phyloP scores from a whole-genome alignment of 1,284 basidiomycete genomes.

The Mycena citricolor region DNA sequence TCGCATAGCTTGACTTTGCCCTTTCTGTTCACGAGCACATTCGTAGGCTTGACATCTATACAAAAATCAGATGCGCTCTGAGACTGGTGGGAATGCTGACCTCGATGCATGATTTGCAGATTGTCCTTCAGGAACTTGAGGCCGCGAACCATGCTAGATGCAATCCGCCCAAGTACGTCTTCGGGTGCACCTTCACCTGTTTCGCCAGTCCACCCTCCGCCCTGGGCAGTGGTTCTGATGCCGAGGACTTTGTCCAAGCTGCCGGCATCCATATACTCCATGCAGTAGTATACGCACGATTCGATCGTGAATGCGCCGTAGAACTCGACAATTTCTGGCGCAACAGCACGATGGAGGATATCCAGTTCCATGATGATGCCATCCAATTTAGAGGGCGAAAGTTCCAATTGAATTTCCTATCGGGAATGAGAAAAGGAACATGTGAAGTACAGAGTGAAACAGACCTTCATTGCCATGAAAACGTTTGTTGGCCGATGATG shows the following conservation, averaged over 20 bases:
- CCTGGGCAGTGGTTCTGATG: constrained; percentile 27
- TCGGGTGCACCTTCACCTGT: constrained; percentile 66
- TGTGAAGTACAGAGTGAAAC: constrained; percentile 26
- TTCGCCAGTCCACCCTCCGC: constrained; percentile 22
- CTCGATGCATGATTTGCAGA: constrained; percentile 95
- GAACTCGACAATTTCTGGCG: constrained; percentile 95
- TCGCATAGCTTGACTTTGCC: constrained; percentile 96
- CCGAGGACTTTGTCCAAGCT: constrained; percentile 81
- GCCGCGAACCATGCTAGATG: constrained; percentile 83
- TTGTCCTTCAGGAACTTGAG: constrained; percentile 96
- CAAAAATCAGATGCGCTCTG: too few relatives aligned
- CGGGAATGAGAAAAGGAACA: constrained; percentile 18
- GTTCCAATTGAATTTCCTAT: constrained; percentile 97
- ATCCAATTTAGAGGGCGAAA: constrained; percentile 92
- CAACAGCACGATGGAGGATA: constrained; percentile 90
- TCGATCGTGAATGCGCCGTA: constrained; percentile 99
- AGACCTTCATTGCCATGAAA: constrained; percentile 97
- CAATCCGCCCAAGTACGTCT: constrained; percentile 83
- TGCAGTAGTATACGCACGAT: constrained; percentile 98
- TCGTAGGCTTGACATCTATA: constrained; percentile 96
- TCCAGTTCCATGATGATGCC: constrained; percentile 99
- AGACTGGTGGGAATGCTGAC: constrained; percentile 39
- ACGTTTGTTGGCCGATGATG: constrained; percentile 93
- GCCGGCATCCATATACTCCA: constrained; percentile 99
- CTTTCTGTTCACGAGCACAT: constrained; percentile 87